A percentile compares a stretch with the other conserved stretches of the same genome.
Conservation (phyloP, 129 eudicot genomes). For the Flaveria trinervia region DNA sequence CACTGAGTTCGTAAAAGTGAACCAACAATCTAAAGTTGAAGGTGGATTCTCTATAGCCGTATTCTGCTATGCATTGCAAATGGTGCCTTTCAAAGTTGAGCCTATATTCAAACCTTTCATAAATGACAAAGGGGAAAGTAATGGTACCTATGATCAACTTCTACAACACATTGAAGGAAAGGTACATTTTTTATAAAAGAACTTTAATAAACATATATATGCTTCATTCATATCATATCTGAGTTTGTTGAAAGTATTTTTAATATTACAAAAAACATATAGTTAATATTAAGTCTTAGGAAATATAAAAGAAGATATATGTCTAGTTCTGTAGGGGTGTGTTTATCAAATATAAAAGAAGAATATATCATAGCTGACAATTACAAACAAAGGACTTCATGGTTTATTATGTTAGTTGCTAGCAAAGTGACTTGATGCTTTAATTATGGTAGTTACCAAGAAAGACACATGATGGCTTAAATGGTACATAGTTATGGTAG, state of each 20-base stretch:
- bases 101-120: conserved; percentile 29
- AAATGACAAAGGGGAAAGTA: conserved; percentile 24
- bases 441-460: neutral
- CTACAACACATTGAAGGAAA: conserved; percentile 14
- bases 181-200: conserved; percentile 1
- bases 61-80: conserved; percentile 25
- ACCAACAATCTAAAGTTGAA: conserved; percentile 2
- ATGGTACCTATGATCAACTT: conserved; percentile 29
- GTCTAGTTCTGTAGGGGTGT: neutral
- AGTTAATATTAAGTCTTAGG: neutral
- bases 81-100: conserved; percentile 9
- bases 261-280: too few relatives aligned
- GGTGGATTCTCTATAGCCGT: conserved; percentile 34
- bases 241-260: neutral
- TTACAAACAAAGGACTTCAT: too few relatives aligned
- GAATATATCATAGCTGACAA: too few relatives aligned
- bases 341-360: too few relatives aligned
- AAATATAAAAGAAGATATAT: neutral
- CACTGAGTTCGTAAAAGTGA: conserved; percentile 19
- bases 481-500: neutral
- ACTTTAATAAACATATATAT: neutral
- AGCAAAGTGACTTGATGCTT: too few relatives aligned
- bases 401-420: too few relatives aligned
- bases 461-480: too few relatives aligned
- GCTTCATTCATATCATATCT: too few relatives aligned